Evolutionary conservation across 345 rosid genomes (phyloP).

Genomic region (Cardamine resedifolia): DNA sequence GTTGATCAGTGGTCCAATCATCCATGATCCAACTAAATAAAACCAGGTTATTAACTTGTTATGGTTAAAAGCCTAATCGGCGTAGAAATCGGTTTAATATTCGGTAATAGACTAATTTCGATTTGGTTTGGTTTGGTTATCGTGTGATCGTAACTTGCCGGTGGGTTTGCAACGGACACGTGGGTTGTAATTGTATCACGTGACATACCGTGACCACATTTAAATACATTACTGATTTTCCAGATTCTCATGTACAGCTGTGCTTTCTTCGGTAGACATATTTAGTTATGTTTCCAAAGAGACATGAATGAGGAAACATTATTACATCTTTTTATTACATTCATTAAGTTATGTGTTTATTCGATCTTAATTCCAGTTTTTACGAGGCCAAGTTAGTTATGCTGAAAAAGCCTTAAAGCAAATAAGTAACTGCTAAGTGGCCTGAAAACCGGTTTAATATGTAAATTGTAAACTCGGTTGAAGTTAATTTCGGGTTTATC

Average conservation of each 20-base stretch:
- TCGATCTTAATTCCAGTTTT: neutral
- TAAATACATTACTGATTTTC: constrained; percentile 20
- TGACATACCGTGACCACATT: constrained; percentile 21
- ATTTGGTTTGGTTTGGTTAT: constrained; percentile 1
- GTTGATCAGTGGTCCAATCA: constrained; percentile 30
- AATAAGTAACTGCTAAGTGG: neutral
- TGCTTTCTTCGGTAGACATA: constrained; percentile 4
- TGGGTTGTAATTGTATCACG: constrained; percentile 24
- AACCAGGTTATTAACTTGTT: neutral
- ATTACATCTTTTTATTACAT: neutral
- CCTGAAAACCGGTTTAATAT: constrained; percentile 16
- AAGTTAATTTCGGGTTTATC: neutral
- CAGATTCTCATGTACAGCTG: constrained; percentile 35
- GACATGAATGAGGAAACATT: neutral
- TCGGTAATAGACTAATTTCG: neutral
- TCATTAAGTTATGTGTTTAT: neutral
- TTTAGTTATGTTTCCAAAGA: constrained; percentile 18
- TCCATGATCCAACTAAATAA: neutral
- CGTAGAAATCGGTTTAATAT: neutral
- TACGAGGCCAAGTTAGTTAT: neutral
- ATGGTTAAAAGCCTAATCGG: neutral
- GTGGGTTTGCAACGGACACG: constrained; percentile 30
- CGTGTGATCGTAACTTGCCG: constrained; percentile 28
- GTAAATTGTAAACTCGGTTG: neutral
- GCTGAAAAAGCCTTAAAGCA: neutral